These are phyloP conservation scores for Zymoseptoria pseudotritici DNA, from an alignment of 2,329 filamentous ascomycete genomes.

Conservation along the genomic window DNA sequence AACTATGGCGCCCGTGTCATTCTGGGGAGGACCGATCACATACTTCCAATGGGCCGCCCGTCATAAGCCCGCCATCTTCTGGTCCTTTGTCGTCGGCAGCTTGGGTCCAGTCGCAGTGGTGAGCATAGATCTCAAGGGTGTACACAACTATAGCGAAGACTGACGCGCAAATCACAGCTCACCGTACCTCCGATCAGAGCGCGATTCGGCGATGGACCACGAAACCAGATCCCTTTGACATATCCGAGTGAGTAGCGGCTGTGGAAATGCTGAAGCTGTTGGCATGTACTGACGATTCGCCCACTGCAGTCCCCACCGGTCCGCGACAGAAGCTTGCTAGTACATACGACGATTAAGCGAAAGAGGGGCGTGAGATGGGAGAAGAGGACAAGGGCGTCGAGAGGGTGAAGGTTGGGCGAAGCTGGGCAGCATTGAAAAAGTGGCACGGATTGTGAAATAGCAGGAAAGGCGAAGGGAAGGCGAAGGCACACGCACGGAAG, in stretches of 20 bases:
- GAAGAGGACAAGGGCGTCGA: neutral
- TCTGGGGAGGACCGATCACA: conserved; percentile 75
- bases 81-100: conserved; percentile 66
- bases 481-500: neutral
- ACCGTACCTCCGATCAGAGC: conserved; percentile 67
- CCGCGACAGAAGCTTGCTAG: conserved; percentile 35
- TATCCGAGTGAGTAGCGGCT: conserved; percentile 75
- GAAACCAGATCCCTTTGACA: conserved; percentile 70
- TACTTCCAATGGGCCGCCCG: conserved; percentile 85
- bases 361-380: neutral
- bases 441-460: neutral
- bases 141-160: neutral
- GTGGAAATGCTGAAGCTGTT: neutral
- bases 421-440: neutral
- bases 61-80: conserved; percentile 88
- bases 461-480: neutral
- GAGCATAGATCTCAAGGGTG: neutral
- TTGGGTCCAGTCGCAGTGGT: conserved; percentile 54
- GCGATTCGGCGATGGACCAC: conserved; percentile 65
- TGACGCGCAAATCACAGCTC: conserved; percentile 27
- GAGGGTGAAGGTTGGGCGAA: neutral
- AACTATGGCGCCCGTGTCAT: conserved; percentile 63
- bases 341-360: conserved; percentile 39
- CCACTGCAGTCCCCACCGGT: conserved; percentile 38
- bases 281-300: neutral